These are phyloP conservation scores for Fusarium compactum DNA, from an alignment of 2,329 filamentous ascomycete genomes.

Conservation along the genomic window DNA sequence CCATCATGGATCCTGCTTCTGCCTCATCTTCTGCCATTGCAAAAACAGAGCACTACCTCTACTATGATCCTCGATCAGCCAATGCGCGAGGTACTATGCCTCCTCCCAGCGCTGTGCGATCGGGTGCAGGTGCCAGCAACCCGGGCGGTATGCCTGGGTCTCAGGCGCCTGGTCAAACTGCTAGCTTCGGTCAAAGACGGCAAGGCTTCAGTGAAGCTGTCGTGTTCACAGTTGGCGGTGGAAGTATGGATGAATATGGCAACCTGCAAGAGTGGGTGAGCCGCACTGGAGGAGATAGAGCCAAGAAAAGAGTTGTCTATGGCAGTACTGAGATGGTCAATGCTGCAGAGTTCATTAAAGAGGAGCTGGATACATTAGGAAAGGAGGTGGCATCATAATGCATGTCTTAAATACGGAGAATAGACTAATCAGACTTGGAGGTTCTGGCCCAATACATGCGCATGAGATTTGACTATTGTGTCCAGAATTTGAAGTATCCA, in stretches of 20 bases:
- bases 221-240: slow-evolving; percentile 94
- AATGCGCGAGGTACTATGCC: slow-evolving; percentile 94
- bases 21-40: slow-evolving; percentile 92
- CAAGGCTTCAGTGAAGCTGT: slow-evolving; percentile 92
- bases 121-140: slow-evolving; percentile 55
- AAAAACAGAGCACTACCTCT: slow-evolving; percentile 96
- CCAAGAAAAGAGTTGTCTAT: slow-evolving; percentile 87
- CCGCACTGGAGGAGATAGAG: slow-evolving; percentile 75
- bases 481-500: too few relatives aligned
- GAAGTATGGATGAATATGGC: slow-evolving; percentile 98
- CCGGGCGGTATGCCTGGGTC: slow-evolving; percentile 65
- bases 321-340: slow-evolving; percentile 89
- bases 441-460: background rate
- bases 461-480: background rate
- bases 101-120: slow-evolving; percentile 73
- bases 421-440: slow-evolving; percentile 38
- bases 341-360: slow-evolving; percentile 73
- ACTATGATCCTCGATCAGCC: slow-evolving; percentile 94
- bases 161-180: slow-evolving; percentile 72
- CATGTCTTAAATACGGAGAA: slow-evolving; percentile 16
- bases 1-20: slow-evolving; percentile 93
- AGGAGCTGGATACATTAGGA: slow-evolving; percentile 73
- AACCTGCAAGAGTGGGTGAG: slow-evolving; percentile 97
- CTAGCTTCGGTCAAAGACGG: slow-evolving; percentile 89
- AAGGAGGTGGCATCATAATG: slow-evolving; percentile 62